These are phyloP conservation scores for Dioszegia crocea DNA, from an alignment of 768 basidiomycete genomes.

Conservation along the genomic window DNA sequence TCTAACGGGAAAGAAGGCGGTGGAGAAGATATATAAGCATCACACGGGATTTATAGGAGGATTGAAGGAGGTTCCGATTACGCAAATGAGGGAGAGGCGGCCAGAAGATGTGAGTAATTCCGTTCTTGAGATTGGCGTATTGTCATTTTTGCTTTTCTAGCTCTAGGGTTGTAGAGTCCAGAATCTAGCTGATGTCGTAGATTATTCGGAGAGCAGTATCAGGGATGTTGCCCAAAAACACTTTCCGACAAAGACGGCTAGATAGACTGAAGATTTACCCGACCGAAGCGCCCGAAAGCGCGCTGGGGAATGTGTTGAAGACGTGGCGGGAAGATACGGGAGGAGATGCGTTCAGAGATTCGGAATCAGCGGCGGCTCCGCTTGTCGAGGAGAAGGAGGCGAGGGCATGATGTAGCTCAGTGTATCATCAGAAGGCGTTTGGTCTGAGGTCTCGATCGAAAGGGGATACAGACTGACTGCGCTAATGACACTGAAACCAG, in stretches of 20 bases:
- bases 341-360: constrained; percentile 1
- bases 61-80: constrained; percentile 82
- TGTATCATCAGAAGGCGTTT: background rate
- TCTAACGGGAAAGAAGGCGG: constrained; percentile 82
- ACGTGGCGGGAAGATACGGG: constrained; percentile 31
- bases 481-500: no score
- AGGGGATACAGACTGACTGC: no score
- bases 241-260: constrained; percentile 78
- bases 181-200: constrained; percentile 52
- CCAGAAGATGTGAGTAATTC: constrained; percentile 82
- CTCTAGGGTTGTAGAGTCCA: background rate
- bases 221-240: constrained; percentile 99
- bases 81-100: constrained; percentile 73
- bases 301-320: constrained; percentile 20
- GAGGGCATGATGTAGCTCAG: background rate
- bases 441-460: no score
- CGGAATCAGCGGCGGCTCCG: background rate
- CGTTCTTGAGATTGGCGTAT: no score
- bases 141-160: background rate
- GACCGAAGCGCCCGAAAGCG: constrained; percentile 46
- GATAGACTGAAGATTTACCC: constrained; percentile 86
- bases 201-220: constrained; percentile 93
- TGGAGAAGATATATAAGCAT: constrained; percentile 80
- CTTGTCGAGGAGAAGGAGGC: background rate
- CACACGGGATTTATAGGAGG: constrained; percentile 93